Evolutionary conservation across 2,329 filamentous ascomycete genomes (phyloP).

Genomic region (Cladophialophora carrionii): DNA sequence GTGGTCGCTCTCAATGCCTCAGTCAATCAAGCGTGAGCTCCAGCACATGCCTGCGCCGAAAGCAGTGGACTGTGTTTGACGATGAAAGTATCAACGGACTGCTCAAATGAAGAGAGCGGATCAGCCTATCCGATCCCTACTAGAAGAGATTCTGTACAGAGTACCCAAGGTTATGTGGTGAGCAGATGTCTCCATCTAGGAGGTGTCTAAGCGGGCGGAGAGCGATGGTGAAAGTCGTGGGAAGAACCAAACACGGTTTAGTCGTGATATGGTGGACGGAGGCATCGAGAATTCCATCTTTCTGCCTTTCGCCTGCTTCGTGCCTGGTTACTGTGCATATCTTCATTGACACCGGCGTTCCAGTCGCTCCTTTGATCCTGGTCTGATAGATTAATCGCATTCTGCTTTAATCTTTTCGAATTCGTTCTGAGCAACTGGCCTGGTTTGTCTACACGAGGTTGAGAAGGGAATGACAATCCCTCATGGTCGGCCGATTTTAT

Average conservation of each 20-base stretch:
- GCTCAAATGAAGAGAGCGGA: background rate
- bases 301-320: background rate
- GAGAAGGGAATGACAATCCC: slow-evolving; percentile 30
- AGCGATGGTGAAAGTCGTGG: background rate
- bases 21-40: slow-evolving; percentile 19
- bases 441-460: background rate
- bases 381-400: background rate
- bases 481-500: slow-evolving; percentile 23
- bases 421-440: background rate
- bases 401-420: background rate
- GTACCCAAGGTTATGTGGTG: background rate
- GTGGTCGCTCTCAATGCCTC: background rate
- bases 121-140: background rate
- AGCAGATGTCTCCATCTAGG: background rate
- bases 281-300: background rate
- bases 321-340: too few species aligned
- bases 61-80: background rate
- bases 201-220: background rate
- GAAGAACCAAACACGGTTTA: slow-evolving; percentile 3
- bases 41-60: slow-evolving; percentile 13
- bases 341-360: background rate
- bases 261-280: background rate
- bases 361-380: slow-evolving; percentile 2
- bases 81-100: background rate
- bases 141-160: background rate